phyloP scores from a whole-genome alignment of 2,329 filamentous ascomycete species.

The Bipolaris gigantea region DNA sequence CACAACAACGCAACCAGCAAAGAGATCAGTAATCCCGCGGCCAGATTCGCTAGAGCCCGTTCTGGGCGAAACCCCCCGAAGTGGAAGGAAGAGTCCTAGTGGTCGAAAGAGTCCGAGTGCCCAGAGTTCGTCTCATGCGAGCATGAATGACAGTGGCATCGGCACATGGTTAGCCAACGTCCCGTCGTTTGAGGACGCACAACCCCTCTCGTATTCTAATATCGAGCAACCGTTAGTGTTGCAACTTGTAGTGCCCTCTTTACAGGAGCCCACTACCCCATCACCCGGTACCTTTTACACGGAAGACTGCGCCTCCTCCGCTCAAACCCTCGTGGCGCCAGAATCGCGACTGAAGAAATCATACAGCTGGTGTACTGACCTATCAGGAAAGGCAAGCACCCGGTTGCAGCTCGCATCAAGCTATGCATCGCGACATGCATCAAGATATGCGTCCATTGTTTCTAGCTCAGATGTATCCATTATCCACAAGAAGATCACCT shows the following conservation, averaged over 20 bases:
- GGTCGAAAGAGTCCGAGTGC: constrained; percentile 17
- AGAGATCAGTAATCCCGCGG: constrained; percentile 23
- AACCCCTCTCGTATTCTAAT: constrained; percentile 21
- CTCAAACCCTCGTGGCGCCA: constrained; percentile 21
- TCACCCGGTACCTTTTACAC: constrained; percentile 38
- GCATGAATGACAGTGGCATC: constrained; percentile 25
- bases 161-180: constrained; percentile 37
- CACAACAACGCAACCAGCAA: constrained; percentile 7
- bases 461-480: constrained; percentile 33
- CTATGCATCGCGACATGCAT: constrained; percentile 11
- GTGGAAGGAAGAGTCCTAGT: constrained; percentile 20
- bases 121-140: constrained; percentile 8
- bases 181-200: constrained; percentile 24
- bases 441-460: constrained; percentile 25
- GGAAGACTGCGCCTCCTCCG: constrained; percentile 30
- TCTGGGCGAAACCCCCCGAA: constrained; percentile 27
- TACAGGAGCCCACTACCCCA: constrained; percentile 14
- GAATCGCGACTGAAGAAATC: constrained; percentile 26
- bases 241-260: constrained; percentile 14
- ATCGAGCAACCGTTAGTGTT: neutral
- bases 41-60: constrained; percentile 29
- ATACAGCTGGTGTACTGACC: constrained; percentile 28
- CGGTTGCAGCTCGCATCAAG: constrained; percentile 2
- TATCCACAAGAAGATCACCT: constrained; percentile 30
- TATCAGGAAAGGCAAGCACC: constrained; percentile 20